phyloP scores from a whole-genome alignment of 768 basidiomycete species.

The Lyophyllum atratum region DNA sequence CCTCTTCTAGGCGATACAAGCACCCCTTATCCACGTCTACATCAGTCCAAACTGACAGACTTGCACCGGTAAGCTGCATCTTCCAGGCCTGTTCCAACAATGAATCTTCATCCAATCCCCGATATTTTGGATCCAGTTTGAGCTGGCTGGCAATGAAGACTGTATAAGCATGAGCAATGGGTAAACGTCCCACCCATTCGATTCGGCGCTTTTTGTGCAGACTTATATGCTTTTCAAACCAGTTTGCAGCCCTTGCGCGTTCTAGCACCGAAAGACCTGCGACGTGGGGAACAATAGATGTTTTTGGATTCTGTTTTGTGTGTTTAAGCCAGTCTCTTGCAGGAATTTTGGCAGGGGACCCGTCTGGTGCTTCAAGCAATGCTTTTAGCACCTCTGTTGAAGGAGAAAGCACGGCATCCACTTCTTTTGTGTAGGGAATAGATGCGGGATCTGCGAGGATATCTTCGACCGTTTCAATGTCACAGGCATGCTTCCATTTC shows the following conservation, averaged over 20 bases:
- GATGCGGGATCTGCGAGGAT: constrained; percentile 22
- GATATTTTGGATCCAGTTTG: neutral
- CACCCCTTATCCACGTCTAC: constrained; percentile 27
- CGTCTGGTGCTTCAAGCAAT: constrained; percentile 10
- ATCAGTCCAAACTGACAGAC: neutral
- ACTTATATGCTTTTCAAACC: constrained; percentile 23
- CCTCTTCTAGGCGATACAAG: constrained; percentile 21
- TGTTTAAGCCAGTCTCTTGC: constrained; percentile 18
- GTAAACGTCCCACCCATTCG: neutral
- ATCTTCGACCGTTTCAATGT: constrained; percentile 18
- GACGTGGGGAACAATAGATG: constrained; percentile 9
- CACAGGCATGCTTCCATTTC: constrained; percentile 24
- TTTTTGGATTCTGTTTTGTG: neutral
- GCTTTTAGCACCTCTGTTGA: constrained; percentile 3
- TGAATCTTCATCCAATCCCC: neutral
- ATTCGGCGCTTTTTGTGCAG: constrained; percentile 1
- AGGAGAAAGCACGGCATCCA: constrained; percentile 16
- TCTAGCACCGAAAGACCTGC: constrained; percentile 17
- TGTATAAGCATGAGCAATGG: constrained; percentile 14
- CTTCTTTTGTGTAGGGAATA: constrained; percentile 17
- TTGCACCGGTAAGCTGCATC: neutral
- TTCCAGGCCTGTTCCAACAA: neutral
- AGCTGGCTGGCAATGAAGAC: constrained; percentile 15
- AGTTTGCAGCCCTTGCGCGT: constrained; percentile 23
- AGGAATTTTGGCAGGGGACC: constrained; percentile 9